Percentiles rank a stretch among this genome's conserved stretches.
Evolutionary conservation across 2,329 filamentous ascomycete genomes (phyloP).

Genomic region (Akanthomyces lecanii): DNA sequence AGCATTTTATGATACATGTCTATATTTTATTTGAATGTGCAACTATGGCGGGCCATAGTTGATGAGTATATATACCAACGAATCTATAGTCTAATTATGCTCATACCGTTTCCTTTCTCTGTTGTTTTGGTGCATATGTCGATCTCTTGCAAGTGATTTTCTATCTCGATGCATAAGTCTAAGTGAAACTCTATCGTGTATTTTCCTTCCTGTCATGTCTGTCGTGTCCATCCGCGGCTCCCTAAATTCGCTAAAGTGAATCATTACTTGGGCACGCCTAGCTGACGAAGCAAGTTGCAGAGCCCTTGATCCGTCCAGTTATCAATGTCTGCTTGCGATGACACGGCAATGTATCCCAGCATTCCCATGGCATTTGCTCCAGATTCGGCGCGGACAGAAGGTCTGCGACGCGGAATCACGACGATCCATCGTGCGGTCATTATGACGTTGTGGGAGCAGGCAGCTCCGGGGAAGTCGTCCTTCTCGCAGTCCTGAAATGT

Average conservation of each 20-base stretch:
- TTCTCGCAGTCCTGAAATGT: constrained; percentile 2
- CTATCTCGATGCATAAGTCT: not conserved
- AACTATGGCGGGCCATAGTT: constrained; percentile 7
- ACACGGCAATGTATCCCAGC: constrained; percentile 33
- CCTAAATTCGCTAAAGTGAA: not conserved
- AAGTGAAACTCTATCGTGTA: too few relatives aligned
- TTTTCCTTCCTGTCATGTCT: not conserved
- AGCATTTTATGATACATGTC: not conserved
- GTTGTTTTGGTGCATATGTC: not conserved
- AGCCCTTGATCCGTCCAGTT: constrained; percentile 11
- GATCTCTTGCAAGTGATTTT: not conserved
- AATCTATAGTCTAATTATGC: not conserved
- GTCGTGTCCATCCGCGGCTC: not conserved
- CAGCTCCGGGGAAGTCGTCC: constrained; percentile 14
- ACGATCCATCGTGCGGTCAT: constrained; percentile 41
- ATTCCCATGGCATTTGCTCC: constrained; percentile 44
- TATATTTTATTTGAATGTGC: not conserved
- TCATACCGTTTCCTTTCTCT: not conserved
- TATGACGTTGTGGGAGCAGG: constrained; percentile 42
- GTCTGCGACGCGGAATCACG: constrained; percentile 41
- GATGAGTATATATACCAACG: not conserved
- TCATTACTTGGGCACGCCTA: constrained; percentile 6
- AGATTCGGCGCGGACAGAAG: constrained; percentile 28
- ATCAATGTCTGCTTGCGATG: constrained; percentile 12
- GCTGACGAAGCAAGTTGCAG: not conserved